Evolutionary conservation across 441 rosid genomes (phyloP), one percentile per base, ranked within the genome.

Genomic region (Biscutella laevigata): DNA sequence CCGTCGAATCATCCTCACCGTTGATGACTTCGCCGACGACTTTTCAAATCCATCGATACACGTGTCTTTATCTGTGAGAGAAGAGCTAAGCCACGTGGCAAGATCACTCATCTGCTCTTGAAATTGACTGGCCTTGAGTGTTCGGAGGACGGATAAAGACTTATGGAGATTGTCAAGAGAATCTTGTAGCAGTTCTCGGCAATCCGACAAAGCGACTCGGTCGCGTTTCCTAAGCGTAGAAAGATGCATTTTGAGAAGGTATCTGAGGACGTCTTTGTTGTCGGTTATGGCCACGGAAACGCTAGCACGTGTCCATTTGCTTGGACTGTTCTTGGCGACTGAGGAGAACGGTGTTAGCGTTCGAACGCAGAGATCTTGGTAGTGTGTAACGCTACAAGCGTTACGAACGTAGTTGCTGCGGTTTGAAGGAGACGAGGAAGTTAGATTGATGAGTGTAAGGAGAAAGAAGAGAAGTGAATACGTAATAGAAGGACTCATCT

Each of bases 231-330:
- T 79, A 4, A 52, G 46, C 61, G 56, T 4, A 2, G 67, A 49
- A 27, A n/a, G 39, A 4, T 48, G 30, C 3, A 26, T 10, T 26
- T 58, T 66, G 55, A 77, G 63, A 58, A 87, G 38, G 13, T 40
- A 58, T 19, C 25, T 42, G 43, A 91, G 42, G 13, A 74, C 64
- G 6, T 46, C 61, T 70, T 80, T 80, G 64, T 69, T 81, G 71
- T 83, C 86, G 0, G 68, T 44, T 40, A 83, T 43, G 0, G 88
- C 72, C 8, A 85, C 95, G 4, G 96, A 80, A 9, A 88, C 91
- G 14, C 87, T 89, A 0, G 83, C 96, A 14, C 95, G 71, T 1
- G 98, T 87, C 96, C 96, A 91, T 64, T n/a, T 76, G 75, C 80
- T 77, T 0, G 88, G 86, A 60, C 79, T 88, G 36, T 53, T 75